Base-by-base conservation (phyloP, 106 monocot species). In the Triglochin maritima region DNA sequence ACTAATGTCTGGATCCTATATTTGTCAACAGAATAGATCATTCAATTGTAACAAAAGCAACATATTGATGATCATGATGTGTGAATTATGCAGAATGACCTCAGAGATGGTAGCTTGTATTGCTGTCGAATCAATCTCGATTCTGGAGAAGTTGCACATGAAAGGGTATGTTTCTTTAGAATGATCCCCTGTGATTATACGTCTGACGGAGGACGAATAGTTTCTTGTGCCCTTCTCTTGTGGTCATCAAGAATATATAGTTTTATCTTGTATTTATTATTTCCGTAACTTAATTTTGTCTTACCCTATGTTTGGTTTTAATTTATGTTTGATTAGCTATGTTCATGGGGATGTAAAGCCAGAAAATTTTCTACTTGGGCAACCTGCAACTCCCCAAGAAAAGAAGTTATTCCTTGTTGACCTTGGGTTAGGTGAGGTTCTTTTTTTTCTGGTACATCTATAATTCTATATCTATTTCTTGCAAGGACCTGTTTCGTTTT, bases 281-380 rank as follows among this genome's bases (percentile, higher is more conserved):
- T 5, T 48, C 11, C 17, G 12, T 9, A 16, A 2, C 4, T 15
- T 48, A 13, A 13, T 44, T 3, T 12, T 72, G 61, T 9, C 48
- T 9, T 46, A 17, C n/a, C 14, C 9, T 66, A 41, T 52, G 42
- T 51, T 50, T 66, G 9, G 53, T 7, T 66, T 52, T 3, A 5
- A 52, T 29, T 52, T 66, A 17, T 66, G 16, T 8, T 29, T 52
- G 41, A 50, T 62, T 68, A 95, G 95, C 56, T 95, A 85, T 83
- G 90, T 95, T 66, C 95, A 95, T 77, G 95, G 95, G 43, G 95
- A 95, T 82, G 90, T 95, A 29, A 95, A 95, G 68, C 95, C 95
- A 50, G 95, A 95, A 63, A 95, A 95, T 69, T 87, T 95, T 82
- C 78, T 95, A 64, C 87, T 95, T 71, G 95, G 90, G 10, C 84